phyloP scores from a whole-genome alignment of 805 yeast species.

The Lipomyces anomalus region DNA sequence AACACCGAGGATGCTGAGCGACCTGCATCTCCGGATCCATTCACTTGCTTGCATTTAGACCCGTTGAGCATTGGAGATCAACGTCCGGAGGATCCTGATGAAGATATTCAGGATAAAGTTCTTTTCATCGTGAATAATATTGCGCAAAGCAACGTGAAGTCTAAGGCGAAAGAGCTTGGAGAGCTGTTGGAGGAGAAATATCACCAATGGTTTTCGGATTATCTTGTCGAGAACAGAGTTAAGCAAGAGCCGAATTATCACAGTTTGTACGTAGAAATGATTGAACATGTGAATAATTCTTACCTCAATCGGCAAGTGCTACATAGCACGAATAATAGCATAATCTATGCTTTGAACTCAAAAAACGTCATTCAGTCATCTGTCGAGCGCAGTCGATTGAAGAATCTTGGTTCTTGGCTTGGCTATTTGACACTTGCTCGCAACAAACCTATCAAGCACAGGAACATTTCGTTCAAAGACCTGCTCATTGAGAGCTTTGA shows the following conservation, averaged over 20 bases:
- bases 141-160: slow-evolving; percentile 62
- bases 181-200: slow-evolving; percentile 52
- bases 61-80: slow-evolving; percentile 12
- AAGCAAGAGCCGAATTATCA: slow-evolving; percentile 89
- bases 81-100: slow-evolving; percentile 46
- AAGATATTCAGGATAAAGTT: slow-evolving; percentile 64
- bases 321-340: slow-evolving; percentile 60
- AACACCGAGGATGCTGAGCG: slow-evolving; percentile 26
- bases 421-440: slow-evolving; percentile 76
- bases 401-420: slow-evolving; percentile 85
- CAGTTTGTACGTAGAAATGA: slow-evolving; percentile 60
- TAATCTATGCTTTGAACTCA: slow-evolving; percentile 51
- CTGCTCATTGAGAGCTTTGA: slow-evolving; percentile 75
- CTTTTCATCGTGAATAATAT: slow-evolving; percentile 81
- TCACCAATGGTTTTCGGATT: slow-evolving; percentile 76
- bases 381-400: slow-evolving; percentile 66
- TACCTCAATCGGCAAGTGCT: slow-evolving; percentile 58
- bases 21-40: slow-evolving; percentile 33
- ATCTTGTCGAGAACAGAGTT: slow-evolving; percentile 80
- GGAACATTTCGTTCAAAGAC: slow-evolving; percentile 68
- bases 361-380: slow-evolving; percentile 45
- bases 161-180: slow-evolving; percentile 58
- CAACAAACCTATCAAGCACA: slow-evolving; percentile 70
- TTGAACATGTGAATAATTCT: slow-evolving; percentile 51
- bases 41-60: slow-evolving; percentile 40